Evolutionary conservation across 306 rosid genomes (phyloP), one percentile per base, ranked within the genome.

Genomic region (Nissolia schottii): DNA sequence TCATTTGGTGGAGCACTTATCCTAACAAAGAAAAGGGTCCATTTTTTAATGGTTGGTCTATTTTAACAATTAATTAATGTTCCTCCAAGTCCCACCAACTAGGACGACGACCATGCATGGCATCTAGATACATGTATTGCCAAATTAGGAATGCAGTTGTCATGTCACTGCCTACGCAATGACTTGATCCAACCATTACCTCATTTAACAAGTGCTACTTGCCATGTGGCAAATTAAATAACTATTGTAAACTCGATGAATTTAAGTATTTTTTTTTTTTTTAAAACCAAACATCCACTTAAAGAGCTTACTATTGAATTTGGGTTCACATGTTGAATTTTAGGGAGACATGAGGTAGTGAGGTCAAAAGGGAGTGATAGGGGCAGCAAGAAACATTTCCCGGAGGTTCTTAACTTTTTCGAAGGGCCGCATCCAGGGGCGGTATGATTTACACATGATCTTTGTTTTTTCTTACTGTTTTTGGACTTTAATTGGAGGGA

Each of bases 141-240:
- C 19, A 27, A 19, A 56, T 6, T 53, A 23, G 40, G 22, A 54
- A 37, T 48, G 11, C 60, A 18, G 38, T 35, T 61, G 78, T 56
- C 54, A 34, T 59, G 80, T 77, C 70, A 67, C 43, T 35, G 80
- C 10, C 55, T 24, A 76, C 64, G 70, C 64, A 12, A 57, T 49
- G 13, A 28, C 53, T 16, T 73, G 27, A 73, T 61, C 71, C 53
- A 62, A 32, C 54, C 25, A 53, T 7, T 22, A n/a, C 5, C 8
- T n/a, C n/a, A n/a, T n/a, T n/a, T n/a, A n/a, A n/a, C n/a, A n/a
- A n/a, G n/a, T n/a, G n/a, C n/a, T n/a, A n/a, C n/a, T n/a, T n/a
- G n/a, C n/a, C n/a, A n/a, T n/a, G n/a, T n/a, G n/a, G n/a, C n/a
- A n/a, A n/a, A n/a, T n/a, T n/a, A n/a, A n/a, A n/a, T n/a, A n/a